Percentiles rank a stretch among this genome's conserved stretches.
These are phyloP conservation scores for Eucommia ulmoides DNA, from an alignment of 257 asterid genomes.

Conservation along the genomic window DNA sequence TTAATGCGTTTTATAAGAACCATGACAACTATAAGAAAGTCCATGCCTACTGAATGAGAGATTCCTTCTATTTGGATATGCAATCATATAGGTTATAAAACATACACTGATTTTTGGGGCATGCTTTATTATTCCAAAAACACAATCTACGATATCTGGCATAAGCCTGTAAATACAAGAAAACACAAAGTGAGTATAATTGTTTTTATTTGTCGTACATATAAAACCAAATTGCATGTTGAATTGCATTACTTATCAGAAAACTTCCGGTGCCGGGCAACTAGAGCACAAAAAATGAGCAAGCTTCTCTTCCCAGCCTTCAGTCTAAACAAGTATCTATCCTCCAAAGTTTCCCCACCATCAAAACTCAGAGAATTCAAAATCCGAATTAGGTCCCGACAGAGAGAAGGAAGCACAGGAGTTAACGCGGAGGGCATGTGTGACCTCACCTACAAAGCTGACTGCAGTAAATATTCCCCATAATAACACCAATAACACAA, in stretches of 20 bases:
- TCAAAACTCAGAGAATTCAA: constrained; percentile 26
- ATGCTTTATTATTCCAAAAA: constrained; percentile 19
- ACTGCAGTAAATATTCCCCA: background rate
- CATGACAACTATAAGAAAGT: too few species aligned
- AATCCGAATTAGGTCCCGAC: constrained; percentile 21
- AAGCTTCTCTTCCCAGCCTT: constrained; percentile 33
- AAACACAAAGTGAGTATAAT: constrained; percentile 2
- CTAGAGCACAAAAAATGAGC: constrained; percentile 26
- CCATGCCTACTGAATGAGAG: too few species aligned
- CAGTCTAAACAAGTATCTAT: constrained; percentile 13
- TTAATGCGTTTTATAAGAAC: too few species aligned
- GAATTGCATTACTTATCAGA: constrained; percentile 22
- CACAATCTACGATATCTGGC: constrained; percentile 23
- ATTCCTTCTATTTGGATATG: too few species aligned
- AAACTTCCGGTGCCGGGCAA: constrained; percentile 30
- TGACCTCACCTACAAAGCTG: constrained; percentile 26
- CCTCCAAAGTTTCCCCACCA: constrained; percentile 12
- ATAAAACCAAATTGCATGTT: constrained; percentile 5
- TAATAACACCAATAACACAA: background rate
- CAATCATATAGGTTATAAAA: too few species aligned
- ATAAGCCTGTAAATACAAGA: constrained; percentile 21
- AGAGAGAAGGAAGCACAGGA: constrained; percentile 26
- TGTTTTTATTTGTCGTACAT: background rate
- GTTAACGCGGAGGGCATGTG: constrained; percentile 36
- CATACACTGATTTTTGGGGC: constrained; percentile 21